Percentiles rank a stretch among this genome's conserved stretches.
Conservation (phyloP, 1,284 basidiomycete genomes). For the Bondarzewia mesenterica region DNA sequence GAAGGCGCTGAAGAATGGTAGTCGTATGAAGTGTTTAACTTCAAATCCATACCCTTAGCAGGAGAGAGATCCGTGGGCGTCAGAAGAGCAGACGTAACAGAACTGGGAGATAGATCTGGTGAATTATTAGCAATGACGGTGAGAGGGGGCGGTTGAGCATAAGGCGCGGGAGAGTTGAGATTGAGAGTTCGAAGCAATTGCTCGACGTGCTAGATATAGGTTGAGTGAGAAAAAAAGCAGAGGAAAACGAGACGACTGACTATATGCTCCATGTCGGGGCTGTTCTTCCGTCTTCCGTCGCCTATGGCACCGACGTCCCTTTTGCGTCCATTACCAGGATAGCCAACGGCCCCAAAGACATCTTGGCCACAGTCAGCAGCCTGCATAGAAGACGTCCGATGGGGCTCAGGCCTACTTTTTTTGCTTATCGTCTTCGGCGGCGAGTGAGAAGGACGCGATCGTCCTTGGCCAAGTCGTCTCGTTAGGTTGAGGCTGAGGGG, state of each 20-base stretch:
- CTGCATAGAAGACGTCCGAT: conserved; percentile 19
- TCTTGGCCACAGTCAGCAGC: conserved; percentile 39
- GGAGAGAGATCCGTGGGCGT: conserved; percentile 63
- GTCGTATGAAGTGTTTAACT: conserved; percentile 44
- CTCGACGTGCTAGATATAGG: conserved; percentile 52
- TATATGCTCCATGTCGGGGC: conserved; percentile 44
- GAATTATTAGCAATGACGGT: conserved; percentile 26
- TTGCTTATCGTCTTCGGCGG: conserved; percentile 29
- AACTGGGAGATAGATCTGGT: conserved; percentile 61
- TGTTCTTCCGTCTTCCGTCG: conserved; percentile 60
- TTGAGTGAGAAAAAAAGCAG: conserved; percentile 14
- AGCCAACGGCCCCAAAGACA: conserved; percentile 48
- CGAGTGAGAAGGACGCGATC: conserved; percentile 49
- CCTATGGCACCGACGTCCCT: conserved; percentile 64
- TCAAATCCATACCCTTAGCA: conserved; percentile 47
- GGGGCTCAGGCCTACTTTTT: conserved; percentile 16
- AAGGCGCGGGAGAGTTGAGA: conserved; percentile 61
- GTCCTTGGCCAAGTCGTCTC: conserved; percentile 58
- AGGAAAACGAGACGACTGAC: conserved; percentile 28
- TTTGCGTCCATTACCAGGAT: conserved; percentile 24
- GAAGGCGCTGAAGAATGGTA: conserved; percentile 22
- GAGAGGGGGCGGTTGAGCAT: conserved; percentile 28
- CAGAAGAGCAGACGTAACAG: conserved; percentile 52
- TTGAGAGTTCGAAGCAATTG: conserved; percentile 68
- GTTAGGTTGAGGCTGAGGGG: conserved; percentile 61